Conservation (phyloP, 1,284 basidiomycete genomes). For the Singerocomus rubriflavus region DNA sequence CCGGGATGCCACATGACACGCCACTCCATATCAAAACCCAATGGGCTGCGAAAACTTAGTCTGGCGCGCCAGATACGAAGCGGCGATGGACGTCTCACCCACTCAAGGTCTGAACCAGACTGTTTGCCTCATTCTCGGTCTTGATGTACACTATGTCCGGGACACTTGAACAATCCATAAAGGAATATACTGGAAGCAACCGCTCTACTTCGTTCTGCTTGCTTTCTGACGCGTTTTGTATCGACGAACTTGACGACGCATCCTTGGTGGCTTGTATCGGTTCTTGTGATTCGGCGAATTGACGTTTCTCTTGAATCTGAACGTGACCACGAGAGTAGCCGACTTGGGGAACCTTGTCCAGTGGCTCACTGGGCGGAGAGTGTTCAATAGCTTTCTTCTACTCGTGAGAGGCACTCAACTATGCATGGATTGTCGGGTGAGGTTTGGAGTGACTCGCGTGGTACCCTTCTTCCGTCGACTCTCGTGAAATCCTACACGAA, state of each 20-base stretch:
- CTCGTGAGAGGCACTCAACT: slow-evolving; percentile 13
- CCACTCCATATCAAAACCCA: slow-evolving; percentile 67
- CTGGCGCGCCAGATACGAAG: not conserved
- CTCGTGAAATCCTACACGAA: not conserved
- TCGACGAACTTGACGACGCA: slow-evolving; percentile 4
- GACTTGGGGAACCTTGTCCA: not conserved
- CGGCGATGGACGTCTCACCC: slow-evolving; percentile 31
- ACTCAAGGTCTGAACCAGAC: slow-evolving; percentile 37
- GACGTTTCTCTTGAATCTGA: not conserved
- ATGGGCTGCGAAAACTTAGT: slow-evolving; percentile 36
- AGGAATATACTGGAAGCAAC: slow-evolving; percentile 38
- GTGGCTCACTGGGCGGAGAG: slow-evolving; percentile 1
- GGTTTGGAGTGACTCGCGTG: not conserved
- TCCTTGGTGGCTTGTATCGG: slow-evolving; percentile 1
- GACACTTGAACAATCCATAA: slow-evolving; percentile 32
- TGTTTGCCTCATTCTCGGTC: slow-evolving; percentile 43
- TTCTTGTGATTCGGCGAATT: not conserved
- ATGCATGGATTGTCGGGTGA: not conserved
- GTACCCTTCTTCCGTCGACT: not conserved
- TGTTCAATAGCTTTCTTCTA: not conserved
- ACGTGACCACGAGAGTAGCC: not conserved
- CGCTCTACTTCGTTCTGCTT: slow-evolving; percentile 2
- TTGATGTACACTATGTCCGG: slow-evolving; percentile 42
- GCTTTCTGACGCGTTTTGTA: not conserved
- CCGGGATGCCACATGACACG: slow-evolving; percentile 37